These are phyloP conservation scores for Agrocybe praecox DNA, from an alignment of 768 basidiomycete species.

Conservation along the genomic window DNA sequence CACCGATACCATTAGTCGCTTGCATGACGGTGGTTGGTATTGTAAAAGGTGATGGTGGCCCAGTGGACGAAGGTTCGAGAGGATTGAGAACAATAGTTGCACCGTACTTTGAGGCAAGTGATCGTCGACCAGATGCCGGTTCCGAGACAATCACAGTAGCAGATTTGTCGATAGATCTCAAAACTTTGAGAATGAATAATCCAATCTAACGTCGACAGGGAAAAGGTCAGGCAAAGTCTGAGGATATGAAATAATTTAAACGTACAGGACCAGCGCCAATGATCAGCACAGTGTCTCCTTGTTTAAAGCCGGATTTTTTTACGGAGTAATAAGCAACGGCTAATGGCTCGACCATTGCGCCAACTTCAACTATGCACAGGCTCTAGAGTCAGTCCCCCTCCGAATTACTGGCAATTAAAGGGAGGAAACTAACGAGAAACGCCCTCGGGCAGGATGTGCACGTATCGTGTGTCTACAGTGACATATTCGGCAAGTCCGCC, in stretches of 20 bases:
- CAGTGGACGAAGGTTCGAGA: background rate
- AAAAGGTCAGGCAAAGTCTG: background rate
- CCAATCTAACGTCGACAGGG: constrained; percentile 32
- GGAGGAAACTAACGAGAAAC: constrained; percentile 34
- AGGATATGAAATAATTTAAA: constrained; percentile 2
- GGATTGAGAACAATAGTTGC: constrained; percentile 42
- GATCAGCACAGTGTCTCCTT: constrained; percentile 41
- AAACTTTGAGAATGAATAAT: constrained; percentile 36
- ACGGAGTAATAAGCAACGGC: constrained; percentile 49
- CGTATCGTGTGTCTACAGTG: constrained; percentile 31
- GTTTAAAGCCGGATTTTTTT: constrained; percentile 38
- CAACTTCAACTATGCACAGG: constrained; percentile 44
- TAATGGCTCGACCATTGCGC: constrained; percentile 49
- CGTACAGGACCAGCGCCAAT: constrained; percentile 48
- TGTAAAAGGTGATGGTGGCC: constrained; percentile 11
- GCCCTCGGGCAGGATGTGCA: constrained; percentile 39
- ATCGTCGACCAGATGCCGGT: constrained; percentile 38
- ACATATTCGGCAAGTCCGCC: constrained; percentile 50
- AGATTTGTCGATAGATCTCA: constrained; percentile 33
- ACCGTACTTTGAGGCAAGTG: constrained; percentile 35
- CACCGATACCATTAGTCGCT: constrained; percentile 34
- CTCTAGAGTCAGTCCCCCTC: background rate
- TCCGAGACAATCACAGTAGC: constrained; percentile 40
- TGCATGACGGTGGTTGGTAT: constrained; percentile 25
- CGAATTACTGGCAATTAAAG: background rate